Evolutionary conservation across 352 stramenopile species (phyloP).

Genomic region (Phytophthora foliorum): DNA sequence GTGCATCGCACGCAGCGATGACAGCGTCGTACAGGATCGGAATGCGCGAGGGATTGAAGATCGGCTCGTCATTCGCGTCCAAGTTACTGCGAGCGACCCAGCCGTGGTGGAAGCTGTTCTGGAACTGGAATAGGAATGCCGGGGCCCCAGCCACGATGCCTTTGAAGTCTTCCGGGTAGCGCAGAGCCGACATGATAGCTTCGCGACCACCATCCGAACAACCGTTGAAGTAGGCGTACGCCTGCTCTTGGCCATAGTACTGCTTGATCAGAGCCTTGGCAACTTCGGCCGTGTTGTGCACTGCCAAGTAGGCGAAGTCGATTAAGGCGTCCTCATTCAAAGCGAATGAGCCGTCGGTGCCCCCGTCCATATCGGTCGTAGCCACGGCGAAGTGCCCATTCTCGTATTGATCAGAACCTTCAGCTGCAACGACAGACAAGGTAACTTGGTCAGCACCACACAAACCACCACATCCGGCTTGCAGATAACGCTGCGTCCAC

Average conservation of each 20-base stretch:
- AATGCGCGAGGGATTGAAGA: constrained; percentile 33
- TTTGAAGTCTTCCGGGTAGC: constrained; percentile 47
- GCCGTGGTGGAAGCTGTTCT: constrained; percentile 49
- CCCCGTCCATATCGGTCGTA: constrained; percentile 44
- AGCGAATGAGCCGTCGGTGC: constrained; percentile 37
- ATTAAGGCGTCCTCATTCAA: constrained; percentile 35
- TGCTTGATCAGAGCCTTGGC: constrained; percentile 49
- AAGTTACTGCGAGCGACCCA: constrained; percentile 39
- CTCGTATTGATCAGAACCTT: constrained; percentile 27
- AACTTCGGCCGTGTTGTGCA: constrained; percentile 39
- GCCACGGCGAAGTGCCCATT: constrained; percentile 44
- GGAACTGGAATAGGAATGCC: constrained; percentile 42
- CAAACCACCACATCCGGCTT: constrained; percentile 45
- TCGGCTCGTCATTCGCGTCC: constrained; percentile 23
- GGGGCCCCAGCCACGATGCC: constrained; percentile 45
- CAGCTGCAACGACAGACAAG: constrained; percentile 30
- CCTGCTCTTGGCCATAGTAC: constrained; percentile 46
- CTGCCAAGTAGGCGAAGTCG: constrained; percentile 45
- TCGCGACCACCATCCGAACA: constrained; percentile 50
- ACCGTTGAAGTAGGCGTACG: constrained; percentile 51
- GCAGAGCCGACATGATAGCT: constrained; percentile 43
- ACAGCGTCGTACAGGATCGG: constrained; percentile 39
- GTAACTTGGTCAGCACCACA: constrained; percentile 31
- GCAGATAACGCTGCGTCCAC: constrained; percentile 51
- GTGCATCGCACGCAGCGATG: constrained; percentile 31